phyloP scores from a whole-genome alignment of 1,139 yeast genomes.

The Yamadazyma epiphylla region DNA sequence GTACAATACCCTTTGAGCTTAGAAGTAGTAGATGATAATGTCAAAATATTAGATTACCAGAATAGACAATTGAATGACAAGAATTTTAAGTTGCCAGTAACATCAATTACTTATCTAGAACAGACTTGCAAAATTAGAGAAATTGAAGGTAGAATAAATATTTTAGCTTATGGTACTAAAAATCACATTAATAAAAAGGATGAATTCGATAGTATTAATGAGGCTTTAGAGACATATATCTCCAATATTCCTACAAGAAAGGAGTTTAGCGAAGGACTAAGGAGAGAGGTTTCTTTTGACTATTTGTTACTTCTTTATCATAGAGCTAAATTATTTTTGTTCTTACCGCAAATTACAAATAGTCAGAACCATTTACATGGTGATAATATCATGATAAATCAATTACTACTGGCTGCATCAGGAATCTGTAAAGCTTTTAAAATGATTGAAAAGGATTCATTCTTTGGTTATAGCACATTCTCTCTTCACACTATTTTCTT shows the following conservation, averaged over 20 bases:
- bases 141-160: slow-evolving; percentile 16
- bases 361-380: background rate
- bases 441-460: slow-evolving; percentile 14
- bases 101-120: slow-evolving; percentile 15
- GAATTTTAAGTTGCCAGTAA: slow-evolving; percentile 11
- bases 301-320: slow-evolving; percentile 9
- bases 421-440: slow-evolving; percentile 18
- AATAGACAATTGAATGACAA: slow-evolving; percentile 5
- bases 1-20: slow-evolving; percentile 11
- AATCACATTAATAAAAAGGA: slow-evolving; percentile 3
- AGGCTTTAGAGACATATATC: slow-evolving; percentile 9
- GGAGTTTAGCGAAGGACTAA: slow-evolving; percentile 9
- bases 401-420: slow-evolving; percentile 16
- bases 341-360: slow-evolving; percentile 9
- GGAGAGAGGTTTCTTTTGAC: slow-evolving; percentile 10
- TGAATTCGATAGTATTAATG: slow-evolving; percentile 6
- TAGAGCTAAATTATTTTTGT: slow-evolving; percentile 10
- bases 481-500: slow-evolving; percentile 19
- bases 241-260: slow-evolving; percentile 6
- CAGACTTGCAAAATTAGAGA: slow-evolving; percentile 17
- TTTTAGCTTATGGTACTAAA: slow-evolving; percentile 11
- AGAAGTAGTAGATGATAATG: slow-evolving; percentile 6
- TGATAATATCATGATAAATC: slow-evolving; percentile 5
- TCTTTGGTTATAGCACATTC: slow-evolving; percentile 18
- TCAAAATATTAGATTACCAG: slow-evolving; percentile 5